Evolutionary conservation across 371 early-diverging fungal species (phyloP).

Genomic region (Apophysomyces ossiformis): DNA sequence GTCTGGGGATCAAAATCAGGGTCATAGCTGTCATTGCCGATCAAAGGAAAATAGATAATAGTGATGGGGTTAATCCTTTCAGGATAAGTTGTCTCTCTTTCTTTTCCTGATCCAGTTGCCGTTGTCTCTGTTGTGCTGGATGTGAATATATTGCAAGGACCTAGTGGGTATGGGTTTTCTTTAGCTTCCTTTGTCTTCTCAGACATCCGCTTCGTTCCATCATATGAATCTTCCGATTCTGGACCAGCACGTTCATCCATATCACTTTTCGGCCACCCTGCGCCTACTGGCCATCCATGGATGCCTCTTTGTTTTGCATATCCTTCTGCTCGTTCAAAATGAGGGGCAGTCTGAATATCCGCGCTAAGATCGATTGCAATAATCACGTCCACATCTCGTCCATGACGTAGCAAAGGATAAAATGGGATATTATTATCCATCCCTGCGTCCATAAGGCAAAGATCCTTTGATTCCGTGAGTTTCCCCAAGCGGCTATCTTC

Average conservation of each 20-base stretch:
- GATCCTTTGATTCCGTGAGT: conserved; percentile 25
- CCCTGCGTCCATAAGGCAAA: conserved; percentile 75
- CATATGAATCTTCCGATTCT: conserved; percentile 15
- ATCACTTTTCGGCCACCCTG: conserved; percentile 35
- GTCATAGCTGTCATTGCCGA: conserved; percentile 54
- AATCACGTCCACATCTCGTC: conserved; percentile 68
- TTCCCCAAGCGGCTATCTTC: conserved; percentile 20
- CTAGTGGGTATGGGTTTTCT: conserved; percentile 25
- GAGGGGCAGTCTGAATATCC: conserved; percentile 65
- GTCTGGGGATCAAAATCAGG: conserved; percentile 63
- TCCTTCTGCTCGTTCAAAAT: conserved; percentile 67
- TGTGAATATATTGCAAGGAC: conserved; percentile 39
- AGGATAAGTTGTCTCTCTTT: conserved; percentile 8
- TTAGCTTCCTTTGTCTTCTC: conserved; percentile 11
- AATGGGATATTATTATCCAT: conserved; percentile 79
- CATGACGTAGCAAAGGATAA: conserved; percentile 67
- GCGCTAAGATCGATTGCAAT: conserved; percentile 70
- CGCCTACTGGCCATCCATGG: conserved; percentile 50
- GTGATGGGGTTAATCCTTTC: conserved; percentile 46
- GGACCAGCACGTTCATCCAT: not conserved
- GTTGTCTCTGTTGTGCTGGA: conserved; percentile 21
- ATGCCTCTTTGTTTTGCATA: conserved; percentile 53
- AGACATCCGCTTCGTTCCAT: conserved; percentile 15
- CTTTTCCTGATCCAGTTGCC: conserved; percentile 2
- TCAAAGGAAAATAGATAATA: conserved; percentile 63